phyloP scores from a whole-genome alignment of 768 basidiomycete genomes.

The Mycena vulgaris region DNA sequence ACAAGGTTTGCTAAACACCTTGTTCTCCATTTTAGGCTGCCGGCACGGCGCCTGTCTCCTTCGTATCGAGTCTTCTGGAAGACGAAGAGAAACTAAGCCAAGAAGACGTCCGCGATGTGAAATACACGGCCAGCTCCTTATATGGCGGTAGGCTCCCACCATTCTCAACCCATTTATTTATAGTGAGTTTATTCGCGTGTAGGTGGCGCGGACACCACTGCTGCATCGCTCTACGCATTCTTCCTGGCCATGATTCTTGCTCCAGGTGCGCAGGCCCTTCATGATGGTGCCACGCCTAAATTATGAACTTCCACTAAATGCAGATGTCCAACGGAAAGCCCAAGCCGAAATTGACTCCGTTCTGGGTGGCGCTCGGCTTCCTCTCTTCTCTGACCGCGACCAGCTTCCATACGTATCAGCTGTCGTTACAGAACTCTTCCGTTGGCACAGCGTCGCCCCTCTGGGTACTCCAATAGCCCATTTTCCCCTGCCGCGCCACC shows the following conservation, averaged over 20 bases:
- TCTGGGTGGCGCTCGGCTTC: conserved; percentile 55
- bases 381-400: conserved; percentile 56
- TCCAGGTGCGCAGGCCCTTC: conserved; percentile 44
- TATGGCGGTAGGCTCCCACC: conserved; percentile 55
- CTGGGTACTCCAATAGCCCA: conserved; percentile 47
- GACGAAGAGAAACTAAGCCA: conserved; percentile 49
- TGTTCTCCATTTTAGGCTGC: conserved; percentile 47
- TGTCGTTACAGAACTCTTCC: conserved; percentile 62
- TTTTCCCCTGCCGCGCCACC: not conserved
- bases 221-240: conserved; percentile 62
- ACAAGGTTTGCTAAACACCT: not conserved
- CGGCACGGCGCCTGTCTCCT: conserved; percentile 60
- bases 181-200: not conserved
- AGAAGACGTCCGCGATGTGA: conserved; percentile 57
- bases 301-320: conserved; percentile 15
- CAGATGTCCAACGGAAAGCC: conserved; percentile 66
- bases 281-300: not conserved
- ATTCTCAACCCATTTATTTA: not conserved
- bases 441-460: conserved; percentile 66
- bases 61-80: conserved; percentile 59
- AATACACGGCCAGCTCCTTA: conserved; percentile 61
- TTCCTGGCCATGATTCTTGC: conserved; percentile 64
- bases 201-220: conserved; percentile 70
- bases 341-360: conserved; percentile 68
- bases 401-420: conserved; percentile 66